A percentile compares a stretch with the other conserved stretches of the same genome.
phyloP scores from a whole-genome alignment of 2,329 filamentous ascomycete species.

The Penicillium polonicum region DNA sequence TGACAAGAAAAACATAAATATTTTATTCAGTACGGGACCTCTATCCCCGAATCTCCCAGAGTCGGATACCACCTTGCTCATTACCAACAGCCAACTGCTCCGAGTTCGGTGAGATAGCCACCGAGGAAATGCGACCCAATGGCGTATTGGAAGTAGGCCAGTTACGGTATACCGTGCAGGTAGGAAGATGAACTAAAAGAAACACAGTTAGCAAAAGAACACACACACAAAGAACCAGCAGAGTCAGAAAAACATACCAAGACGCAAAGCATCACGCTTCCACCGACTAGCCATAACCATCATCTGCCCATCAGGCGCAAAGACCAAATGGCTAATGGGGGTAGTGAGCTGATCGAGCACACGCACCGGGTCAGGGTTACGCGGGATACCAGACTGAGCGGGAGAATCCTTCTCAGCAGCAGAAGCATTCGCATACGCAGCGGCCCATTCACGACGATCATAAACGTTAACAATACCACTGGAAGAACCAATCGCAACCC shows the following conservation, averaged over 20 bases:
- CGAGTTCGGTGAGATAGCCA: constrained; percentile 66
- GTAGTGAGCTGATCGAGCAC: constrained; percentile 85
- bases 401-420: constrained; percentile 21
- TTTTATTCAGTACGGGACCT: constrained; percentile 8
- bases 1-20: constrained; percentile 9
- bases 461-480: constrained; percentile 93
- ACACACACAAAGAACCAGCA: not conserved
- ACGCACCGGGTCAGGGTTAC: constrained; percentile 68
- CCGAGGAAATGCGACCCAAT: constrained; percentile 74
- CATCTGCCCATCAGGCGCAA: constrained; percentile 86
- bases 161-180: constrained; percentile 91
- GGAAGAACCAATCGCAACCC: constrained; percentile 83
- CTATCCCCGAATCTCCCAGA: constrained; percentile 83
- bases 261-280: constrained; percentile 82
- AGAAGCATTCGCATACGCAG: constrained; percentile 35
- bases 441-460: constrained; percentile 67
- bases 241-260: constrained; percentile 47
- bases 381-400: constrained; percentile 54
- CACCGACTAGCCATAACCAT: constrained; percentile 80
- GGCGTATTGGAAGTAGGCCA: constrained; percentile 94
- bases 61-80: constrained; percentile 78
- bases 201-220: constrained; percentile 9
- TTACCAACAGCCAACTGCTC: constrained; percentile 81
- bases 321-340: constrained; percentile 72
- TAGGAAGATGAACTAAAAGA: constrained; percentile 72